A percentile compares a stretch with the other conserved stretches of the same genome.
These are phyloP conservation scores for Lathyrus tuberosus DNA, from an alignment of 306 rosid species.

Conservation along the genomic window DNA sequence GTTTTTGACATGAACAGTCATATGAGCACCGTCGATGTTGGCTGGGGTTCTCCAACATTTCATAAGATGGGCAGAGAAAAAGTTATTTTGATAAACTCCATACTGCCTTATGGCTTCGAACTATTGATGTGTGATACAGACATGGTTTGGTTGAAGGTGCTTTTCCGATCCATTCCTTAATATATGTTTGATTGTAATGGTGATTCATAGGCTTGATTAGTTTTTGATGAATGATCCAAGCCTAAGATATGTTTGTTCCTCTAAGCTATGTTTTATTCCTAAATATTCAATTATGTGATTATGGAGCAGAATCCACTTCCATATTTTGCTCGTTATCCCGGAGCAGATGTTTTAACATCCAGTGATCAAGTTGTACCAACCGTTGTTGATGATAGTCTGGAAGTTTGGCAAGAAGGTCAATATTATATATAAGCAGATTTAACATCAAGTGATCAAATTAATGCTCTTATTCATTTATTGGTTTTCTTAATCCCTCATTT, in stretches of 20 bases:
- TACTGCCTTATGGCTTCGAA: slow-evolving; percentile 84
- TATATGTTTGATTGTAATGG: slow-evolving; percentile 13
- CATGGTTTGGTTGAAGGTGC: slow-evolving; percentile 99
- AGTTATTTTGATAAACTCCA: slow-evolving; percentile 79
- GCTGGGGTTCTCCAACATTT: slow-evolving; percentile 97
- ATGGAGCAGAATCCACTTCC: slow-evolving; percentile 94
- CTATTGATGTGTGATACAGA: slow-evolving; percentile 98
- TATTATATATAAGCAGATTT: slow-evolving; percentile 32
- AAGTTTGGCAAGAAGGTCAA: slow-evolving; percentile 82
- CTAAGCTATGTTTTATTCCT: slow-evolving; percentile 31
- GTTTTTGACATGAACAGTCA: slow-evolving; percentile 98
- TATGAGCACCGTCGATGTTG: slow-evolving; percentile 94
- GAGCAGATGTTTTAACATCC: slow-evolving; percentile 93
- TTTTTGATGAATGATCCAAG: background rate
- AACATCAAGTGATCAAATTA: background rate
- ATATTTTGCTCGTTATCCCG: slow-evolving; percentile 86
- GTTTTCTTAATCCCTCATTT: slow-evolving; percentile 3
- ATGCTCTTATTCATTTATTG: background rate
- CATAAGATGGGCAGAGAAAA: slow-evolving; percentile 99
- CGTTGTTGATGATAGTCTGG: slow-evolving; percentile 86
- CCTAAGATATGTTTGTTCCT: slow-evolving; percentile 29
- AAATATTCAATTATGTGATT: slow-evolving; percentile 41
- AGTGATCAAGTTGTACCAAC: slow-evolving; percentile 95
- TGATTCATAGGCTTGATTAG: slow-evolving; percentile 9
- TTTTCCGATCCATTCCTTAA: slow-evolving; percentile 29